Percentiles rank a stretch among this genome's conserved stretches.
These are phyloP conservation scores for Pseudogymnoascus destructans DNA, from an alignment of 2,329 filamentous ascomycete genomes.

Conservation along the genomic window DNA sequence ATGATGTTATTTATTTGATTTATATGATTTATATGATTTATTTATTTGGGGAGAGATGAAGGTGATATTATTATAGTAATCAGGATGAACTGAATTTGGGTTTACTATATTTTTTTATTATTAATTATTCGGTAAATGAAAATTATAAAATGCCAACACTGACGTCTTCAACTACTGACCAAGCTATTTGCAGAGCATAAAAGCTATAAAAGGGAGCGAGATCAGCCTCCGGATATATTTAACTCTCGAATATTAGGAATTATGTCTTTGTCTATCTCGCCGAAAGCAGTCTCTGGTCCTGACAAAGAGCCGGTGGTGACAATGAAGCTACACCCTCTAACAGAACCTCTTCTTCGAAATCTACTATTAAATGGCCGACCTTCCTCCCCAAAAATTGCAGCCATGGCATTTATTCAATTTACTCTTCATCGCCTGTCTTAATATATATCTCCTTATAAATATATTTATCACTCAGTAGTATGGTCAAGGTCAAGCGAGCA, in stretches of 20 bases:
- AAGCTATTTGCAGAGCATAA: not conserved
- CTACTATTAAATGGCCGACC: not conserved
- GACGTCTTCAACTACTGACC: not conserved
- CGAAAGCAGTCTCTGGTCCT: not conserved
- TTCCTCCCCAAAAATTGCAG: not conserved
- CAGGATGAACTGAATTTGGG: not conserved
- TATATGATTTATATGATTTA: not conserved
- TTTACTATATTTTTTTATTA: not conserved
- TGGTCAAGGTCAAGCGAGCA: constrained; percentile 6
- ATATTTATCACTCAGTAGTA: not conserved
- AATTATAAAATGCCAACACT: not conserved
- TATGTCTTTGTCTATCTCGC: not conserved
- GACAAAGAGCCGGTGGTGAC: not conserved
- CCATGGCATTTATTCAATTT: not conserved
- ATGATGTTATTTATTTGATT: not conserved
- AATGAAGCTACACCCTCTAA: not conserved
- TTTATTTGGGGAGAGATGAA: not conserved
- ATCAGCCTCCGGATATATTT: not conserved
- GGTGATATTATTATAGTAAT: not conserved
- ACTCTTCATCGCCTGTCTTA: not conserved
- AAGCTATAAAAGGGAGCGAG: not conserved
- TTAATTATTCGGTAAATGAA: not conserved
- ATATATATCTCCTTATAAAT: not conserved
- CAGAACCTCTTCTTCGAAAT: not conserved
- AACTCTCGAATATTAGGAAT: not conserved